Conservation (phyloP, 2,329 filamentous ascomycete species). For the Sporothrix luriei region DNA sequence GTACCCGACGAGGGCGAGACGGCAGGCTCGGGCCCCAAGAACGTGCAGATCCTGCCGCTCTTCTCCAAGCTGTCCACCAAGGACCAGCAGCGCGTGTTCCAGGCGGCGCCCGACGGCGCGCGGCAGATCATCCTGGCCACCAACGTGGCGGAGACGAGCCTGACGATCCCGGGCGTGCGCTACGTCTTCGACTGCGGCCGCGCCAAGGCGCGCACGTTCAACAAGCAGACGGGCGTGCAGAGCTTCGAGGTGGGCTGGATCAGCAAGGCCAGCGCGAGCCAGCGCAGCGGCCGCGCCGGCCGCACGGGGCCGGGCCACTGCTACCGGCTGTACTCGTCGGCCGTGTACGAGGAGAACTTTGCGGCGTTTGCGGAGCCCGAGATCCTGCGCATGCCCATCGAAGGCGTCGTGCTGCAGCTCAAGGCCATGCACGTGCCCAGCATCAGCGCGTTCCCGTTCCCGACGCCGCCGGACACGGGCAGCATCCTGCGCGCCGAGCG, state of each 20-base stretch:
- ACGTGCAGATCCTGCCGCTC: conserved; percentile 86
- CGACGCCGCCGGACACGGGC: conserved; percentile 78
- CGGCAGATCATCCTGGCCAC: conserved; percentile 88
- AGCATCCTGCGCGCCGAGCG: conserved; percentile 83
- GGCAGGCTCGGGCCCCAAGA: conserved; percentile 62
- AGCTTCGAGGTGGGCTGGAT: conserved; percentile 96
- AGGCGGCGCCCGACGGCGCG: conserved; percentile 77
- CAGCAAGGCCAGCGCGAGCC: conserved; percentile 92
- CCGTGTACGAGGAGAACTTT: conserved; percentile 89
- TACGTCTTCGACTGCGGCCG: conserved; percentile 96
- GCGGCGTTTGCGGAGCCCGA: conserved; percentile 84
- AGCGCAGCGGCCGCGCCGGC: conserved; percentile 89
- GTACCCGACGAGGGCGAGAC: conserved; percentile 68
- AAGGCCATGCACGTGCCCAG: conserved; percentile 93
- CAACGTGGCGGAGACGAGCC: conserved; percentile 94
- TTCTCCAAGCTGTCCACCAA: conserved; percentile 90
- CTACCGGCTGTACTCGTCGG: conserved; percentile 91
- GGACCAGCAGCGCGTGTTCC: conserved; percentile 89
- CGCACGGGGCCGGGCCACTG: conserved; percentile 95
- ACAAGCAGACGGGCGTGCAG: conserved; percentile 86
- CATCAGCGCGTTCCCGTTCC: conserved; percentile 93
- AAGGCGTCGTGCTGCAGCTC: conserved; percentile 87
- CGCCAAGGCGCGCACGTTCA: conserved; percentile 88
- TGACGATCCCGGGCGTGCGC: conserved; percentile 92
- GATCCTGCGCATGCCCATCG: conserved; percentile 86